Conservation (phyloP, 176 grass and related monocot genomes). For the Rhynchospora pubera region DNA sequence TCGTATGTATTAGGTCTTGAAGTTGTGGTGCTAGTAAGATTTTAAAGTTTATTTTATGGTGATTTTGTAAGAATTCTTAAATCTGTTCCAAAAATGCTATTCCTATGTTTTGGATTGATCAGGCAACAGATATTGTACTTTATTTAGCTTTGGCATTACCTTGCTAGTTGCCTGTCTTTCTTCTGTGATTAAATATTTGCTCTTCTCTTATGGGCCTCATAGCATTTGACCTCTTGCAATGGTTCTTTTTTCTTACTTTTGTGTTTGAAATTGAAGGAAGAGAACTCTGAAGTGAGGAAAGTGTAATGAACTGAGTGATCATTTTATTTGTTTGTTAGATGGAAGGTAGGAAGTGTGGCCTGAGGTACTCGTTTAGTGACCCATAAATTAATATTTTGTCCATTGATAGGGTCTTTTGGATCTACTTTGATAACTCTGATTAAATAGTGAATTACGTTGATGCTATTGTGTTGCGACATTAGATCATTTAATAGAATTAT, state of each 20-base stretch:
- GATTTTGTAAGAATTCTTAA: neutral
- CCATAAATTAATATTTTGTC: too few relatives aligned
- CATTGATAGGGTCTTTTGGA: neutral
- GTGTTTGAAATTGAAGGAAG: neutral
- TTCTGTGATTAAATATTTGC: neutral
- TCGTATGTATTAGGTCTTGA: neutral
- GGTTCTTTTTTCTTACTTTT: neutral
- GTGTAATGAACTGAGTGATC: too few relatives aligned
- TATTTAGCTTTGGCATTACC: neutral
- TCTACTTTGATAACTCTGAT: neutral
- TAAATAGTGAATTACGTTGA: neutral
- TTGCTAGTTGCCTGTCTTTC: neutral
- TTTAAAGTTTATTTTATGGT: neutral
- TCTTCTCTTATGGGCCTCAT: neutral
- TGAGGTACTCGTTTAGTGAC: neutral
- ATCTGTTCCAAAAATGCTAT: neutral
- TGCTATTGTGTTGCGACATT: neutral
- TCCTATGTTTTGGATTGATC: neutral
- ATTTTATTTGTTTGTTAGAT: neutral
- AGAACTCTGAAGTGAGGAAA: neutral
- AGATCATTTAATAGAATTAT: neutral
- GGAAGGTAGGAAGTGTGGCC: neutral
- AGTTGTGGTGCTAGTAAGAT: neutral
- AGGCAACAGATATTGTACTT: neutral
- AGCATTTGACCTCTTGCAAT: neutral